phyloP scores from a whole-genome alignment of 768 basidiomycete species.

The Leccinum obscurum region DNA sequence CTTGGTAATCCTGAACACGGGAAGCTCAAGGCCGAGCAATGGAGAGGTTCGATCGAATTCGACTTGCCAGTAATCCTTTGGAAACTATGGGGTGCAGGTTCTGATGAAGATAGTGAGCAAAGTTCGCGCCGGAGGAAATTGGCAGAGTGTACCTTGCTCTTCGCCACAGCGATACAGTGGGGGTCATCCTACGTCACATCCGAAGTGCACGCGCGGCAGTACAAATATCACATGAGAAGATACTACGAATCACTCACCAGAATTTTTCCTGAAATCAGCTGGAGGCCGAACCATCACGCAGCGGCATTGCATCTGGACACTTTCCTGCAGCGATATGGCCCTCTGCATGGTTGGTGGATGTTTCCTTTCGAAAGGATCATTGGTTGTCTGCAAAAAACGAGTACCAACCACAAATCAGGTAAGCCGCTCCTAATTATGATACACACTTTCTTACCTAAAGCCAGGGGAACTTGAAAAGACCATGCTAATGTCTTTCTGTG shows the following conservation, averaged over 20 bases:
- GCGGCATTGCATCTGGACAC: constrained; percentile 32
- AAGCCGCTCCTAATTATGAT: neutral
- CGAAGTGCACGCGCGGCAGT: constrained; percentile 10
- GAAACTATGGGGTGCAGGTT: constrained; percentile 26
- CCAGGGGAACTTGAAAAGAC: constrained; percentile 9
- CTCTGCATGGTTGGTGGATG: constrained; percentile 36
- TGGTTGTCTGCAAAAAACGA: constrained; percentile 26
- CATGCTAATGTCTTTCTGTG: constrained; percentile 1
- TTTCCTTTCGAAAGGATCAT: constrained; percentile 35
- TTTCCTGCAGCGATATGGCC: constrained; percentile 32
- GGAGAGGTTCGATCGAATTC: constrained; percentile 27
- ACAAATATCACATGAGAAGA: constrained; percentile 21
- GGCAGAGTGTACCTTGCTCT: constrained; percentile 30
- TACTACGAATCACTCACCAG: constrained; percentile 26
- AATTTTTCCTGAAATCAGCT: constrained; percentile 19
- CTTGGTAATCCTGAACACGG: constrained; percentile 27
- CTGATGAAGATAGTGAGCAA: neutral
- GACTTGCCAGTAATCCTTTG: constrained; percentile 28
- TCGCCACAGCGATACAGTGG: constrained; percentile 30
- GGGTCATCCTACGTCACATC: constrained; percentile 24
- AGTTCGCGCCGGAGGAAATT: constrained; percentile 10
- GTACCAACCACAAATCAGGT: neutral
- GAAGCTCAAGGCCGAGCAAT: constrained; percentile 37
- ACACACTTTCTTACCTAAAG: neutral
- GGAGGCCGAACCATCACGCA: constrained; percentile 34